These are phyloP conservation scores for Trichoderma sp. DNA, from an alignment of 2,329 filamentous ascomycete genomes.

Conservation along the genomic window DNA sequence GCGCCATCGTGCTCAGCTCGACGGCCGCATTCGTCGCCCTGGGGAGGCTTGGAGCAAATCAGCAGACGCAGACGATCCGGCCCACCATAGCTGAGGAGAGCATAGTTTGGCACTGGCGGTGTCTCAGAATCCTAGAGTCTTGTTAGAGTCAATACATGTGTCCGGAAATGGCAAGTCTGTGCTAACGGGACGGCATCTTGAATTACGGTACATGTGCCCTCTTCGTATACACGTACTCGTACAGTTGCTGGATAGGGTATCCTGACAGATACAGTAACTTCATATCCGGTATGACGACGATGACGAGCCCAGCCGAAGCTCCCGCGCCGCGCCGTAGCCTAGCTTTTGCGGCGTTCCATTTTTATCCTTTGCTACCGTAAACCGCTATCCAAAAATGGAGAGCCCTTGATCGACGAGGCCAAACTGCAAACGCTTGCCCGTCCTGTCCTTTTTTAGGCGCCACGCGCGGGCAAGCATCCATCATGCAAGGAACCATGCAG, in stretches of 20 bases:
- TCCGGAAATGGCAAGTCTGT: not conserved
- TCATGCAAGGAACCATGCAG: conserved; percentile 27
- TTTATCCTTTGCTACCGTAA: not conserved
- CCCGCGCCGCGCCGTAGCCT: not conserved
- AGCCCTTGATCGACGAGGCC: not conserved
- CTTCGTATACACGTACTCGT: not conserved
- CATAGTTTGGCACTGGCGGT: not conserved
- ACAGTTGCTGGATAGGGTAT: not conserved
- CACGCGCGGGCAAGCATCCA: not conserved
- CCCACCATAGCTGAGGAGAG: not conserved
- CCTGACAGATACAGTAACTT: not conserved
- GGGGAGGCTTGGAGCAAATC: conserved; percentile 11
- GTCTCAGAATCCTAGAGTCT: not conserved
- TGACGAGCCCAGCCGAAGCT: conserved; percentile 4
- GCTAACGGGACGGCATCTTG: not conserved
- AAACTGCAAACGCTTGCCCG: not conserved
- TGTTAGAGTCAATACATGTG: not conserved
- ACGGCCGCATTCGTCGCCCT: conserved; percentile 8
- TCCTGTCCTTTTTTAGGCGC: not conserved
- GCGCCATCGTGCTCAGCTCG: not conserved
- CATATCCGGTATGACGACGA: not conserved
- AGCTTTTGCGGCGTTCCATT: not conserved
- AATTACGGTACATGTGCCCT: not conserved
- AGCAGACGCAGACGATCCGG: not conserved
- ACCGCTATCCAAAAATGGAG: not conserved